phyloP scores from a whole-genome alignment of 2,329 filamentous ascomycete species.

The Bipolaris gigantea region DNA sequence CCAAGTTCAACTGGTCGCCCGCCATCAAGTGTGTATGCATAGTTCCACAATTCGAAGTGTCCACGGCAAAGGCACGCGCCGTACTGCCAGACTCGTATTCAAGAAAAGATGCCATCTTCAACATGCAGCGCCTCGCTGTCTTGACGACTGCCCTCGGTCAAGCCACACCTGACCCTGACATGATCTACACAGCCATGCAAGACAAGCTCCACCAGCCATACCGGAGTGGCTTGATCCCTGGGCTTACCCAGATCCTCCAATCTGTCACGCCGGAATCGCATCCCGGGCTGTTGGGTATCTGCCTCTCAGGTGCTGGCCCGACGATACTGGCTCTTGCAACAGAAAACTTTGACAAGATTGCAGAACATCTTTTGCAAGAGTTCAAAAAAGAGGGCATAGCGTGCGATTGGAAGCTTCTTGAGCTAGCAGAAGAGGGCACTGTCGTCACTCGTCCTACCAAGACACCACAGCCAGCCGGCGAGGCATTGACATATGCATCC shows the following conservation, averaged over 20 bases:
- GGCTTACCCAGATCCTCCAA: slow-evolving; percentile 84
- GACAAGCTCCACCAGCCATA: slow-evolving; percentile 98
- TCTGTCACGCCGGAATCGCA: slow-evolving; percentile 87
- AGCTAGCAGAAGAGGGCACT: slow-evolving; percentile 75
- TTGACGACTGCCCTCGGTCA: slow-evolving; percentile 86
- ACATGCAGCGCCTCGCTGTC: slow-evolving; percentile 89
- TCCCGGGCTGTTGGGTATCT: slow-evolving; percentile 88
- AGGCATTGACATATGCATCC: slow-evolving; percentile 78
- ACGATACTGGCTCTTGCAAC: slow-evolving; percentile 94
- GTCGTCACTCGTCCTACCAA: slow-evolving; percentile 41
- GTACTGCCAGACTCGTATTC: slow-evolving; percentile 81
- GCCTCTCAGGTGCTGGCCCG: slow-evolving; percentile 89
- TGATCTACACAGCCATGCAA: slow-evolving; percentile 98
- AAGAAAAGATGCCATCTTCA: slow-evolving; percentile 87
- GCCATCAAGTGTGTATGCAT: slow-evolving; percentile 97
- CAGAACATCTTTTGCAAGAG: slow-evolving; percentile 71
- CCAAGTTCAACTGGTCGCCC: slow-evolving; percentile 89
- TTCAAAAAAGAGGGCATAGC: slow-evolving; percentile 73
- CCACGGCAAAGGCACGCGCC: slow-evolving; percentile 86
- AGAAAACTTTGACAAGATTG: slow-evolving; percentile 84
- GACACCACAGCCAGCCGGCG: slow-evolving; percentile 24
- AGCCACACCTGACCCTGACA: slow-evolving; percentile 85
- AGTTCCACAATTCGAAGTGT: slow-evolving; percentile 92
- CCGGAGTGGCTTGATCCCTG: slow-evolving; percentile 86
- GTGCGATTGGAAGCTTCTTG: slow-evolving; percentile 84